Conservation (phyloP, 148 eudicot species). For the Rhododendron ovatum region DNA sequence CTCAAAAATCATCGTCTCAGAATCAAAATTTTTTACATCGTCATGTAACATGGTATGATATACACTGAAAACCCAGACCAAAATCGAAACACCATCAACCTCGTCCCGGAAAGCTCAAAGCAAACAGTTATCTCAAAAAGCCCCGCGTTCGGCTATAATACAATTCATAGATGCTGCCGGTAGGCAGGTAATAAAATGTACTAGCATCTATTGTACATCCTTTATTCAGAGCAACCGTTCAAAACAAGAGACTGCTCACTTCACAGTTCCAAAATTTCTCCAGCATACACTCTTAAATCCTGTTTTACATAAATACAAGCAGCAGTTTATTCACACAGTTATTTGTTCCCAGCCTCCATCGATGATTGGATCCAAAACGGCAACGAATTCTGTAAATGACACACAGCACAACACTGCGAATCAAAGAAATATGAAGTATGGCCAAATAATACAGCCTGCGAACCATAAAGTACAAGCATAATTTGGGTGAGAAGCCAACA, state of each 20-base stretch:
- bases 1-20: background rate
- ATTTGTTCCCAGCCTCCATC: background rate
- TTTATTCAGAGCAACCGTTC: constrained; percentile 8
- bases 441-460: background rate
- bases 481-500: background rate
- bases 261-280: background rate
- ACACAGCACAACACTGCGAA: background rate
- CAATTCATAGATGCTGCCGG: constrained; percentile 2
- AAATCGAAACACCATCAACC: background rate
- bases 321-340: constrained; percentile 13
- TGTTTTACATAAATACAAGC: constrained; percentile 3
- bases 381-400: constrained; percentile 7
- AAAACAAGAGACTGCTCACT: background rate
- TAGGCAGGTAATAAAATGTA: background rate
- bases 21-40: background rate
- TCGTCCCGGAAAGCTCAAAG: background rate
- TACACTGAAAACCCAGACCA: background rate
- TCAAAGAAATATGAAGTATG: background rate
- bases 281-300: background rate
- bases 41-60: background rate
- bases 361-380: constrained; percentile 1
- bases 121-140: constrained; percentile 8
- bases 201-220: constrained; percentile 2
- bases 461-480: background rate
- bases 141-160: background rate